phyloP scores from a whole-genome alignment of 352 stramenopile genomes.

The Pythium pectinolyticum region DNA sequence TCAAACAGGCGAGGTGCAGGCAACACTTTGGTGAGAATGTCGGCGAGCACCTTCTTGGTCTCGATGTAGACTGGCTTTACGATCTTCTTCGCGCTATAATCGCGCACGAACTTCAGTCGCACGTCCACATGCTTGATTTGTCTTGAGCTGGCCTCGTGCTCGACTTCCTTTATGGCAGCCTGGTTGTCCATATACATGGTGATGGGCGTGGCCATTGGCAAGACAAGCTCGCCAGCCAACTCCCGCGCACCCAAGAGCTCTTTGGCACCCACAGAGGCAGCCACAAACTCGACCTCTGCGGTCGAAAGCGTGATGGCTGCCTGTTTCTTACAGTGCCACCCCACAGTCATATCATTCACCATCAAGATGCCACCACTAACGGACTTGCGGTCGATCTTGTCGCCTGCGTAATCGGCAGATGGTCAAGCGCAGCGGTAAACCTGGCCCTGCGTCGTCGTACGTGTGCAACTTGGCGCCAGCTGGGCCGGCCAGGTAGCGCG shows the following conservation, averaged over 20 bases:
- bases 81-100: background rate
- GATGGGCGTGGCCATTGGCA: constrained; percentile 8
- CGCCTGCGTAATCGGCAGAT: constrained; percentile 4
- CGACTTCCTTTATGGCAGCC: constrained; percentile 17
- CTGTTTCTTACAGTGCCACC: constrained; percentile 4
- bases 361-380: background rate
- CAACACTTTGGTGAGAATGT: constrained; percentile 21
- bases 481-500: constrained; percentile 27
- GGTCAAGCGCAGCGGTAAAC: background rate
- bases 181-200: constrained; percentile 25
- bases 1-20: constrained; percentile 9
- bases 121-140: constrained; percentile 22
- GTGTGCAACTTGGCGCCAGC: too few relatives aligned
- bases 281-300: background rate
- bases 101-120: constrained; percentile 16
- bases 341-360: background rate
- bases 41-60: constrained; percentile 13
- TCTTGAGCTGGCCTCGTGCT: constrained; percentile 16
- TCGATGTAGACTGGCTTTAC: constrained; percentile 12
- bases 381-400: background rate
- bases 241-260: background rate
- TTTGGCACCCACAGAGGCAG: background rate
- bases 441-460: constrained; percentile 8
- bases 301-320: background rate
- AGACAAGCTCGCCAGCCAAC: constrained; percentile 3